These are phyloP conservation scores for Colletotrichum siamense DNA, from an alignment of 2,329 filamentous ascomycete genomes.

Conservation along the genomic window DNA sequence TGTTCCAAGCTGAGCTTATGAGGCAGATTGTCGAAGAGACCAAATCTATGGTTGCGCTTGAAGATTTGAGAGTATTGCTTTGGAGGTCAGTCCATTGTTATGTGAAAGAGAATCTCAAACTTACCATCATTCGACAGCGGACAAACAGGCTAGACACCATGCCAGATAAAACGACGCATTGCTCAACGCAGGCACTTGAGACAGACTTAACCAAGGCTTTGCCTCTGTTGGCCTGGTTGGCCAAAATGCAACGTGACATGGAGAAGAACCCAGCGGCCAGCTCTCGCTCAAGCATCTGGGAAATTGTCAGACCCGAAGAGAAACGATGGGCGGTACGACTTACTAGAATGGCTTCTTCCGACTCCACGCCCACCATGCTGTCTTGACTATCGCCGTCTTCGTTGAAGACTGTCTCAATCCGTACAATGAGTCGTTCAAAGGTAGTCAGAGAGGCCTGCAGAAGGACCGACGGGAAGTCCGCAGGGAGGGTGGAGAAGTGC, in stretches of 20 bases:
- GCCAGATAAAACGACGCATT: slow-evolving; percentile 49
- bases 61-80: slow-evolving; percentile 52
- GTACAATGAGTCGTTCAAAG: slow-evolving; percentile 50
- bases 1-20: slow-evolving; percentile 44
- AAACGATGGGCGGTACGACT: not conserved
- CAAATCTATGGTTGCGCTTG: slow-evolving; percentile 47
- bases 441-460: slow-evolving; percentile 50
- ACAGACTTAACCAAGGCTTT: not conserved
- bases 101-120: slow-evolving; percentile 22
- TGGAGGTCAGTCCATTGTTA: slow-evolving; percentile 26
- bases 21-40: slow-evolving; percentile 51
- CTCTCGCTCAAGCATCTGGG: slow-evolving; percentile 52
- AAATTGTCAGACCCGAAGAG: slow-evolving; percentile 1
- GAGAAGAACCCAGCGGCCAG: slow-evolving; percentile 52
- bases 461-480: slow-evolving; percentile 54
- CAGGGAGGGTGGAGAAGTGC: slow-evolving; percentile 47
- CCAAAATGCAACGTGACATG: slow-evolving; percentile 47
- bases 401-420: slow-evolving; percentile 45
- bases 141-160: slow-evolving; percentile 51
- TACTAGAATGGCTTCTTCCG: slow-evolving; percentile 54
- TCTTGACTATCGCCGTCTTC: slow-evolving; percentile 43
- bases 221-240: slow-evolving; percentile 21
- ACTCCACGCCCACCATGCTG: slow-evolving; percentile 41
- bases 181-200: slow-evolving; percentile 44
- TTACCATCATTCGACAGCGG: slow-evolving; percentile 45